phyloP scores from a whole-genome alignment of 345 rosid species.

The Brassica nigra region DNA sequence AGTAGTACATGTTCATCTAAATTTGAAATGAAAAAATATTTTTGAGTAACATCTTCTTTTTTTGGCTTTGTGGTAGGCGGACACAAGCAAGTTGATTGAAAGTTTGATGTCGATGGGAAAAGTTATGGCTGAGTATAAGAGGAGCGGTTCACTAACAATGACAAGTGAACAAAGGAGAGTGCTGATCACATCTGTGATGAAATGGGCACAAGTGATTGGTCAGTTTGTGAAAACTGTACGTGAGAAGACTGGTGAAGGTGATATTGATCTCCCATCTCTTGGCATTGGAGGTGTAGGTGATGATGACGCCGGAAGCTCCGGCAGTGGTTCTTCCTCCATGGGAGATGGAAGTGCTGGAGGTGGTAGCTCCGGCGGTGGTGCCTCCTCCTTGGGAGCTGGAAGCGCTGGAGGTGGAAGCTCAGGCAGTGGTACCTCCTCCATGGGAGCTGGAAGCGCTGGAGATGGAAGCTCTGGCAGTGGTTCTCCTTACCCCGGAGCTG shows the following conservation, averaged over 20 bases:
- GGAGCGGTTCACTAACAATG: conserved; percentile 26
- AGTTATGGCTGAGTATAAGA: conserved; percentile 28
- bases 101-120: conserved; percentile 40
- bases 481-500: neutral
- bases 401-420: conserved; percentile 11
- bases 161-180: conserved; percentile 21
- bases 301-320: neutral
- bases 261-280: conserved; percentile 30
- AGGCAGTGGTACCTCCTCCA: conserved; percentile 17
- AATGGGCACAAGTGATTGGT: conserved; percentile 36
- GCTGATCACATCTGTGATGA: conserved; percentile 14
- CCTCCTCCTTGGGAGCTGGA: conserved; percentile 14
- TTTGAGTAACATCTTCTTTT: neutral
- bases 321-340: neutral
- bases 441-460: conserved; percentile 1
- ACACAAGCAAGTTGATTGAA: conserved; percentile 24
- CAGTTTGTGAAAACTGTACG: conserved; percentile 27
- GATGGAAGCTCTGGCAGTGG: neutral
- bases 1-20: neutral
- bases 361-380: neutral
- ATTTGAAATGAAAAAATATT: neutral
- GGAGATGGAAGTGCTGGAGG: conserved; percentile 26
- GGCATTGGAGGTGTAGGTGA: neutral
- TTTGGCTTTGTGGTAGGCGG: conserved; percentile 12
- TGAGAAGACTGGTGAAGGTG: conserved; percentile 24